A percentile compares a stretch with the other conserved stretches of the same genome.
These are phyloP conservation scores for Coemansia sp. DNA, from an alignment of 192 early-diverging fungal genomes.

Conservation along the genomic window DNA sequence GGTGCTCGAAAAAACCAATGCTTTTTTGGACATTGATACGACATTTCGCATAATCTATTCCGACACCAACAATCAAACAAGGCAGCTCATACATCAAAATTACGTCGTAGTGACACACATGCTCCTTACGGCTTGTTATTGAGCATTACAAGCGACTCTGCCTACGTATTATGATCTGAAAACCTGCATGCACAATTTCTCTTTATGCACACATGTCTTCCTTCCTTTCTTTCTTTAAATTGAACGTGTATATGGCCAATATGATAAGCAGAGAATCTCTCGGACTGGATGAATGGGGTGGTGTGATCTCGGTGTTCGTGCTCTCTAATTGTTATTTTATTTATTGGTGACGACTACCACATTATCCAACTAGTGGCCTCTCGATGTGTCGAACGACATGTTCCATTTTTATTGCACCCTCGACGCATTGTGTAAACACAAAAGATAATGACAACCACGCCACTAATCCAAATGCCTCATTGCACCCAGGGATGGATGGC, in stretches of 20 bases:
- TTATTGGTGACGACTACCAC: neutral
- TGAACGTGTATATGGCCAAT: neutral
- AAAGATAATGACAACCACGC: neutral
- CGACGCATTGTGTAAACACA: neutral
- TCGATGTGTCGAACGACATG: neutral
- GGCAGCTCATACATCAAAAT: neutral
- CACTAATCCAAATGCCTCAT: constrained; percentile 6
- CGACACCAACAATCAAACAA: neutral
- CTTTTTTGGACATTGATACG: neutral
- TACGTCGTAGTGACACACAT: constrained; percentile 1
- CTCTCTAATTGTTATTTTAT: neutral
- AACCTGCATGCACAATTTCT: neutral
- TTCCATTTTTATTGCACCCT: neutral
- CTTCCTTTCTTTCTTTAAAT: neutral
- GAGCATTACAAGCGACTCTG: neutral
- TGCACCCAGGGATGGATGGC: neutral
- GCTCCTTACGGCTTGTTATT: neutral
- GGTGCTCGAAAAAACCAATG: neutral
- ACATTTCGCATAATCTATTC: neutral
- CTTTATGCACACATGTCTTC: neutral
- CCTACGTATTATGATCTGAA: neutral
- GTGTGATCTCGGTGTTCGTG: neutral
- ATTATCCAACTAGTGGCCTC: neutral
- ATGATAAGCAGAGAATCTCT: neutral
- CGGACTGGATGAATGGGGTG: neutral